Conservation (phyloP, 352 stramenopile genomes). For the Pythium coloratum region DNA sequence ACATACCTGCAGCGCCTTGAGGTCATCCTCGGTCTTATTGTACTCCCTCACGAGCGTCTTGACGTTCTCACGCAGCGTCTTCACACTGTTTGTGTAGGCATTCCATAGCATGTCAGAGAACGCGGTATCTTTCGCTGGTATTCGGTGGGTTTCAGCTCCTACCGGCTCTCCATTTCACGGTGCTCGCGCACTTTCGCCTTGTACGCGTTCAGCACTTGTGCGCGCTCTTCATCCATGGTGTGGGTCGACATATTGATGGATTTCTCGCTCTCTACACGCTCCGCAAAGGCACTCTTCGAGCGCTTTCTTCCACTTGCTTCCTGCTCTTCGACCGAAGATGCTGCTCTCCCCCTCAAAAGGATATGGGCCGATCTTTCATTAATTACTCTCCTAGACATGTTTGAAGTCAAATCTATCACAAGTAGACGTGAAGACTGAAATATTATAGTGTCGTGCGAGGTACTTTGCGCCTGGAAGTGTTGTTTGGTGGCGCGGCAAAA, state of each 20-base stretch:
- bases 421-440: background rate
- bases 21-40: constrained; percentile 99
- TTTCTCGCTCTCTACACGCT: background rate
- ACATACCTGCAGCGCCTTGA: constrained; percentile 91
- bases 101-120: constrained; percentile 3
- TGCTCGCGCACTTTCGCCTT: constrained; percentile 97
- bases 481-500: constrained; percentile 14
- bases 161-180: constrained; percentile 94
- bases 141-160: background rate
- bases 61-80: constrained; percentile 96
- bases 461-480: constrained; percentile 3
- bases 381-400: constrained; percentile 14
- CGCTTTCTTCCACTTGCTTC: constrained; percentile 26
- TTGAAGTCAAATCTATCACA: background rate
- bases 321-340: background rate
- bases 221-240: constrained; percentile 82
- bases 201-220: constrained; percentile 94
- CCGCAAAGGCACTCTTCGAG: background rate
- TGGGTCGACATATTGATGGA: constrained; percentile 51
- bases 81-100: constrained; percentile 68
- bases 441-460: constrained; percentile 22
- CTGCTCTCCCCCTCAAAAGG: constrained; percentile 26
- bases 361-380: constrained; percentile 26
- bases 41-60: constrained; percentile 95
- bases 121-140: background rate